Percentiles rank a stretch among this genome's conserved stretches.
Conservation (phyloP, 2,329 filamentous ascomycete genomes). For the Diaporthe citriasiana region DNA sequence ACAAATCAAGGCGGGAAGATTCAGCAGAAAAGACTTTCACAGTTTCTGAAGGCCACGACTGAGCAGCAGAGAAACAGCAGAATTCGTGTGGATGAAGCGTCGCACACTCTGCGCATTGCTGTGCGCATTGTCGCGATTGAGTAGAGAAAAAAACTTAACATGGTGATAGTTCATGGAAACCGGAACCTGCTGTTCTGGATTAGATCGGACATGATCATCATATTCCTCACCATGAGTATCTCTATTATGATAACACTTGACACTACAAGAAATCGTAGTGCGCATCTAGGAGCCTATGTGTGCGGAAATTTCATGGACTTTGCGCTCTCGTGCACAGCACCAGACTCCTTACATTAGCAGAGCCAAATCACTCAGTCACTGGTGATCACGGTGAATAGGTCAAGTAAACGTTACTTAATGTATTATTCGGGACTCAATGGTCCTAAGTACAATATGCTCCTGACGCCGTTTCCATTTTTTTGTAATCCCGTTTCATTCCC, state of each 20-base stretch:
- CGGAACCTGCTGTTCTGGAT: too few relatives aligned
- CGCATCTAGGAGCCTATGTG: too few relatives aligned
- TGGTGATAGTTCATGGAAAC: neutral
- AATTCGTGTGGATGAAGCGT: too few relatives aligned
- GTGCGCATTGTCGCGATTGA: too few relatives aligned
- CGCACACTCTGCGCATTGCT: too few relatives aligned
- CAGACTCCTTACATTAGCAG: neutral
- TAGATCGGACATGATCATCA: too few relatives aligned
- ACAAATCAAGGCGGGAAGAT: neutral
- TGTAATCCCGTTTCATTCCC: neutral
- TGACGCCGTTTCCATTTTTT: conserved; percentile 10
- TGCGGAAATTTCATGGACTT: too few relatives aligned
- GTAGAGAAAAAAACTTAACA: neutral
- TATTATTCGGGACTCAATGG: neutral
- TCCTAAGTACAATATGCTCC: conserved; percentile 4
- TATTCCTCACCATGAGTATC: neutral
- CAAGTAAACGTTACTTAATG: conserved; percentile 16
- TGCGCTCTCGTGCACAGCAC: neutral
- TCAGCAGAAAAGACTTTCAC: too few relatives aligned
- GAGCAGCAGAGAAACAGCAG: too few relatives aligned
- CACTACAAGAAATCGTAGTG: too few relatives aligned
- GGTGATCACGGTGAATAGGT: neutral
- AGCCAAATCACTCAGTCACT: neutral
- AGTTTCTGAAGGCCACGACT: too few relatives aligned
- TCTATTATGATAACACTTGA: neutral